Evolutionary conservation across 225 moss, liverwort and hornwort species (phyloP).

Genomic region (Rhytidiadelphus loreus): DNA sequence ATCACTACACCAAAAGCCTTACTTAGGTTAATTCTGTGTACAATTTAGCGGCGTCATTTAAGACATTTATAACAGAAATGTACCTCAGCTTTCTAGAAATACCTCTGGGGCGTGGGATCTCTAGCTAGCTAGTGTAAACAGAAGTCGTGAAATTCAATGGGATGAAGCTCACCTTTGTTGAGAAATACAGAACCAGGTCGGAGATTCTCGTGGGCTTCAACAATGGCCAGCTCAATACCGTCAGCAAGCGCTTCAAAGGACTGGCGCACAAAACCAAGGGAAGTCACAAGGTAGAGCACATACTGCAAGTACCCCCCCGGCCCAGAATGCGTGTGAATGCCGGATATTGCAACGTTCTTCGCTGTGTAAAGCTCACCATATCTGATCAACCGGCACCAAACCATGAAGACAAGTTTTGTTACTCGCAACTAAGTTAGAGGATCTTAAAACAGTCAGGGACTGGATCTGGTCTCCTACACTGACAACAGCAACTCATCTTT

Average conservation of each 20-base stretch:
- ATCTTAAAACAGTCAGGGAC: not conserved
- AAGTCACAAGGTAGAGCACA: constrained; percentile 72
- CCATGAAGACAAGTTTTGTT: not conserved
- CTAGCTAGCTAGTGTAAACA: not conserved
- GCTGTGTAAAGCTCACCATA: constrained; percentile 63
- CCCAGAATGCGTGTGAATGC: constrained; percentile 77
- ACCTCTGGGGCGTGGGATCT: not conserved
- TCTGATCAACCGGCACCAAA: constrained; percentile 12
- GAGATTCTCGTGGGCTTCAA: constrained; percentile 71
- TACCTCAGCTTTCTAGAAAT: not conserved
- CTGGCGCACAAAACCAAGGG: constrained; percentile 75
- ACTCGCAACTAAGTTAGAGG: not conserved
- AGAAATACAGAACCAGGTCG: constrained; percentile 50
- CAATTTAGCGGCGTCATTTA: not conserved
- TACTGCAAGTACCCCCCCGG: constrained; percentile 82
- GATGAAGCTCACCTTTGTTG: constrained; percentile 24
- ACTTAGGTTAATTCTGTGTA: not conserved
- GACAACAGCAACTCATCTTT: not conserved
- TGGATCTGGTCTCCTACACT: not conserved
- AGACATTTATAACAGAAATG: not conserved
- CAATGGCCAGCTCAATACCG: constrained; percentile 65
- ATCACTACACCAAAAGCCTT: not conserved
- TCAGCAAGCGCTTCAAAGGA: constrained; percentile 73
- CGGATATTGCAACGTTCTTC: constrained; percentile 68
- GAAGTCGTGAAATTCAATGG: not conserved